Conservation (phyloP, 78 protist species). For the Carpediemonas membranifera region DNA sequence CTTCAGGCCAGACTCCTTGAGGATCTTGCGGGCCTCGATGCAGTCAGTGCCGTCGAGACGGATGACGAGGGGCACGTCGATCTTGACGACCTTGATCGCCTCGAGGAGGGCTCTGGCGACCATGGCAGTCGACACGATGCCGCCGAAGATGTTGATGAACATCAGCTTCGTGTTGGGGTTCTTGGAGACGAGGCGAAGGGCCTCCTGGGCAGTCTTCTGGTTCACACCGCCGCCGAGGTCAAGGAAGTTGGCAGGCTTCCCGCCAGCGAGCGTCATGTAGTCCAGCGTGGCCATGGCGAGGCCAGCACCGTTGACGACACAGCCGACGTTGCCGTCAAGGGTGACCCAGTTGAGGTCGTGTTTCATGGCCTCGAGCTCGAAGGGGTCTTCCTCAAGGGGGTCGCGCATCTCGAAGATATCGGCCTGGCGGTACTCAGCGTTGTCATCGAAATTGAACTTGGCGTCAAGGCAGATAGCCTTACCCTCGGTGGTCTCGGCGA, state of each 20-base stretch:
- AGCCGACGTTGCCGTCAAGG: conserved; percentile 90
- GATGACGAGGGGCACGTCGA: conserved; percentile 33
- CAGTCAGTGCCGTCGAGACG: conserved; percentile 66
- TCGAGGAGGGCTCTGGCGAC: conserved; percentile 24
- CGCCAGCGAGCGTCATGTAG: too few species aligned
- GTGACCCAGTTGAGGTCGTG: conserved; percentile 85
- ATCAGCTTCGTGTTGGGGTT: background rate
- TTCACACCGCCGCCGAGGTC: conserved; percentile 81
- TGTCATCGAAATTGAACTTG: conserved; percentile 87
- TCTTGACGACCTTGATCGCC: conserved; percentile 5
- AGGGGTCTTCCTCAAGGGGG: too few species aligned
- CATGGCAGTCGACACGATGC: conserved; percentile 39
- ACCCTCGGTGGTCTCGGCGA: conserved; percentile 64
- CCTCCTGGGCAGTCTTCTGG: background rate
- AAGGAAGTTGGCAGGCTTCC: conserved; percentile 92
- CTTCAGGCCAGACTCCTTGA: too few species aligned
- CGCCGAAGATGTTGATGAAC: conserved; percentile 39
- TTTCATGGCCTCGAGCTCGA: conserved; percentile 75
- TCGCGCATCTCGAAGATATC: too few species aligned
- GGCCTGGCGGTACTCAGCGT: conserved; percentile 77
- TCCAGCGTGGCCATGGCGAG: conserved; percentile 99
- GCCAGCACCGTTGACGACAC: conserved; percentile 97
- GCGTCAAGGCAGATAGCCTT: conserved; percentile 72
- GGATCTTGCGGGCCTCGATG: conserved; percentile 39
- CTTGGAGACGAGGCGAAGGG: background rate